phyloP scores from a whole-genome alignment of 805 yeast species.

The Ogataea ganodermae region DNA sequence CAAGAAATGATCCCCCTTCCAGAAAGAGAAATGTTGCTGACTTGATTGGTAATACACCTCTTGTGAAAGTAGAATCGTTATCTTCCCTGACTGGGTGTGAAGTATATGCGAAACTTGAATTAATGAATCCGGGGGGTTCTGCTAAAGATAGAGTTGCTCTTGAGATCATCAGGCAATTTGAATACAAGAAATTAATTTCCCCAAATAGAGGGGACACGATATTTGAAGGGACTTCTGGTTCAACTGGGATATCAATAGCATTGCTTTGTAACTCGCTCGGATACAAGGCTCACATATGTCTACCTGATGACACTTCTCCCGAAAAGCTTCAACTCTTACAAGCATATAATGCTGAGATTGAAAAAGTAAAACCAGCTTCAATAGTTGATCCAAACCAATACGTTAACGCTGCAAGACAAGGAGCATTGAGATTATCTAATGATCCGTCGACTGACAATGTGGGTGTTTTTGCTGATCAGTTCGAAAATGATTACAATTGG shows the following conservation, averaged over 20 bases:
- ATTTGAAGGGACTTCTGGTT: constrained; percentile 95
- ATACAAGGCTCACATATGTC: constrained; percentile 86
- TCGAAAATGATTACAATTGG: constrained; percentile 94
- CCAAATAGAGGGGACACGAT: constrained; percentile 71
- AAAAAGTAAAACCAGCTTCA: constrained; percentile 90
- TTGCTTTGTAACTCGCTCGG: constrained; percentile 88
- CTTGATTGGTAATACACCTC: constrained; percentile 88
- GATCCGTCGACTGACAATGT: constrained; percentile 40
- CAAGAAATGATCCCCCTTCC: constrained; percentile 9
- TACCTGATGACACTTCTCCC: constrained; percentile 89
- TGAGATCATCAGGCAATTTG: constrained; percentile 75
- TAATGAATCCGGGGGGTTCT: constrained; percentile 90
- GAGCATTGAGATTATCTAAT: constrained; percentile 54
- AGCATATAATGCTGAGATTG: constrained; percentile 78
- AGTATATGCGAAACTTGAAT: constrained; percentile 83
- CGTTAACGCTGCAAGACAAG: constrained; percentile 79
- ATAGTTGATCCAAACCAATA: constrained; percentile 93
- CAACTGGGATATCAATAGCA: constrained; percentile 94
- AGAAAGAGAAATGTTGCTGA: constrained; percentile 39
- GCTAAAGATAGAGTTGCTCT: constrained; percentile 94
- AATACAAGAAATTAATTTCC: constrained; percentile 53
- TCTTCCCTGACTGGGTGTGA: constrained; percentile 76
- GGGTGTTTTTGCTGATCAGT: constrained; percentile 93
- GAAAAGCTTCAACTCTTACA: constrained; percentile 76
- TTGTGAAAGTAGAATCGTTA: constrained; percentile 71